Evolutionary conservation across 2,329 filamentous ascomycete genomes (phyloP).

Genomic region (Fusarium sp.): DNA sequence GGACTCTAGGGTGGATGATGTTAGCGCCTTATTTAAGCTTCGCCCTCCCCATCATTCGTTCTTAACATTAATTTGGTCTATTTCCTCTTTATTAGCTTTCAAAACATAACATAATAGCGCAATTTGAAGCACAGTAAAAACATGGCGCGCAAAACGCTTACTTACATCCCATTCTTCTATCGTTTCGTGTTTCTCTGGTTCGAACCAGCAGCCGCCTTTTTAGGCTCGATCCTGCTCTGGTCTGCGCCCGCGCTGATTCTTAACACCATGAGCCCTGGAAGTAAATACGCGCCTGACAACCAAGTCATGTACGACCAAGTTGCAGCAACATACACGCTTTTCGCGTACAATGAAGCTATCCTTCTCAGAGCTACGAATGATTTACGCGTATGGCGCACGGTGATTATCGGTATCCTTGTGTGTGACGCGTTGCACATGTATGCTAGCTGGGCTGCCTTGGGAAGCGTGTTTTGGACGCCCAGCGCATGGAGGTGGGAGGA

Average conservation of each 20-base stretch:
- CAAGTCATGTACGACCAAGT: conserved; percentile 37
- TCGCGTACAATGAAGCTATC: conserved; percentile 37
- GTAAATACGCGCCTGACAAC: conserved; percentile 33
- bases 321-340: conserved; percentile 33
- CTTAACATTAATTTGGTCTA: not conserved
- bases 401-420: conserved; percentile 20
- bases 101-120: accelerated
- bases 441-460: conserved; percentile 26
- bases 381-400: conserved; percentile 19
- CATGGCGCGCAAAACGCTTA: not conserved
- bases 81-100: not conserved
- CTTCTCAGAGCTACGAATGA: conserved; percentile 29
- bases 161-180: conserved; percentile 27
- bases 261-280: conserved; percentile 25
- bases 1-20: not conserved
- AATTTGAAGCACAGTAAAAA: not conserved
- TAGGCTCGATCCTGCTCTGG: conserved; percentile 11
- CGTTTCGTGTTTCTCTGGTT: conserved; percentile 34
- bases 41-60: not conserved
- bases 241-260: conserved; percentile 16
- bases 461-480: conserved; percentile 25
- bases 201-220: conserved; percentile 23
- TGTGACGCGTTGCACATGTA: conserved; percentile 37
- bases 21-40: not conserved
- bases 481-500: conserved; percentile 33